phyloP scores from a whole-genome alignment of 208 protist species.

The Crithidia bombi region DNA sequence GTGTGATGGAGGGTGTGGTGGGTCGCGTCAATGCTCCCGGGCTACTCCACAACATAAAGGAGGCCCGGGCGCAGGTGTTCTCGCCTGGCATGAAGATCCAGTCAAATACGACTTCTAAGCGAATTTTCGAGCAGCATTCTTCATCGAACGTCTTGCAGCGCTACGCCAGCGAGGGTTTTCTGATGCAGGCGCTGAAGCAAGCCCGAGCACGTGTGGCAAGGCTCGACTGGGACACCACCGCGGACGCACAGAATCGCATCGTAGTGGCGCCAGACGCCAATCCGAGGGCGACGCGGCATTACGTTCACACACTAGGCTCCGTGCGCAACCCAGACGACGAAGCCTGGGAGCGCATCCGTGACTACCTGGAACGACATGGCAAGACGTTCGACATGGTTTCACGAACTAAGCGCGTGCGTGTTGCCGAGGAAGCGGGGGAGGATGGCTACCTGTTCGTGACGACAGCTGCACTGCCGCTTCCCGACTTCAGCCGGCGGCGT shows the following conservation, averaged over 20 bases:
- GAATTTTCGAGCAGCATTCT: not conserved
- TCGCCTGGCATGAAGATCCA: not conserved
- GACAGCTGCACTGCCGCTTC: conserved; percentile 40
- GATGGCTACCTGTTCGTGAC: conserved; percentile 31
- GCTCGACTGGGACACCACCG: conserved; percentile 63
- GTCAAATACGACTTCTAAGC: not conserved
- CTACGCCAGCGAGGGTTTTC: conserved; percentile 20
- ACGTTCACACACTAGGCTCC: conserved; percentile 81
- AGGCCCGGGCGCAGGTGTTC: conserved; percentile 16
- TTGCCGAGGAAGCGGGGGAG: not conserved
- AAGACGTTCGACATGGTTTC: conserved; percentile 47
- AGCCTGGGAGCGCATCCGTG: conserved; percentile 53
- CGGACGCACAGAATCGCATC: conserved; percentile 75
- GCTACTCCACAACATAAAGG: not conserved
- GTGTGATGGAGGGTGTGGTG: conserved; percentile 33
- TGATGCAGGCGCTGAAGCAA: conserved; percentile 21
- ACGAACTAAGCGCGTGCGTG: conserved; percentile 17
- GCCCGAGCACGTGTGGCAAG: conserved; percentile 39
- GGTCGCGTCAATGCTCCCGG: conserved; percentile 20
- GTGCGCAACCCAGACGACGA: conserved; percentile 67
- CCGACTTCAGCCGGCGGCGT: conserved; percentile 15
- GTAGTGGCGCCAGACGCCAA: conserved; percentile 52
- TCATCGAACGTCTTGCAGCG: not conserved
- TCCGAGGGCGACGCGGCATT: conserved; percentile 42
- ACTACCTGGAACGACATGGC: conserved; percentile 91